Percentiles rank a stretch among this genome's conserved stretches.
These are phyloP conservation scores for Fusarium domesticum DNA, from an alignment of 2,329 filamentous ascomycete genomes.

Conservation along the genomic window DNA sequence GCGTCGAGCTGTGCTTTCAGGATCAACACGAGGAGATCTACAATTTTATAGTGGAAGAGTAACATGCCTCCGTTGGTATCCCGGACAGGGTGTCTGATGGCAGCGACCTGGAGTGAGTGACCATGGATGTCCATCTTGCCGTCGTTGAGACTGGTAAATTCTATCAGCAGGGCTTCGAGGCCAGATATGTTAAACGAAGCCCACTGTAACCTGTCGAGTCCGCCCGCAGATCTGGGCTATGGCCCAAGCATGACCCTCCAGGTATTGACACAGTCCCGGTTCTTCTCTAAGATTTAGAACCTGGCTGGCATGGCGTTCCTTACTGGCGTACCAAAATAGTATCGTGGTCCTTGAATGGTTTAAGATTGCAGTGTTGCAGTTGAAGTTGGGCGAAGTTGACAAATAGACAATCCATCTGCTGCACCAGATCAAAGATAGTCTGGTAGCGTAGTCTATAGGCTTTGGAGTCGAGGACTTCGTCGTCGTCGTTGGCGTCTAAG, in stretches of 20 bases:
- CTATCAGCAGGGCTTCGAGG: constrained; percentile 43
- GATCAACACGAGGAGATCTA: constrained; percentile 46
- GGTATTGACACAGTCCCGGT: constrained; percentile 44
- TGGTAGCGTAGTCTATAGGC: constrained; percentile 48
- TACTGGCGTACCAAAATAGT: constrained; percentile 38
- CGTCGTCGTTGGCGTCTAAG: constrained; percentile 39
- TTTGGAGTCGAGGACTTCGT: constrained; percentile 45
- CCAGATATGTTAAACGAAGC: constrained; percentile 45
- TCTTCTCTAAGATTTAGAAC: constrained; percentile 42
- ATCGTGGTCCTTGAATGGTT: constrained; percentile 34
- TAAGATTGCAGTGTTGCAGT: constrained; percentile 37
- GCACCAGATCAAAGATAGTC: constrained; percentile 46
- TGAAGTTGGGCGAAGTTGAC: constrained; percentile 46
- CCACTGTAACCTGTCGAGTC: constrained; percentile 40
- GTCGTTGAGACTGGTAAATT: constrained; percentile 46
- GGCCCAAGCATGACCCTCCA: constrained; percentile 42
- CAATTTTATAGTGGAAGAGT: constrained; percentile 46
- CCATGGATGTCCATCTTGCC: constrained; percentile 48
- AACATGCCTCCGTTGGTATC: constrained; percentile 47
- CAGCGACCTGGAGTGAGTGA: constrained; percentile 44
- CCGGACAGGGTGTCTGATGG: constrained; percentile 47
- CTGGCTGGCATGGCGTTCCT: constrained; percentile 43
- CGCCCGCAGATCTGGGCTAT: constrained; percentile 36
- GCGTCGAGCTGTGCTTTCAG: constrained; percentile 43
- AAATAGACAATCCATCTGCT: constrained; percentile 47